Conservation (phyloP, 495 filamentous ascomycete species). For the Poronia punctata region DNA sequence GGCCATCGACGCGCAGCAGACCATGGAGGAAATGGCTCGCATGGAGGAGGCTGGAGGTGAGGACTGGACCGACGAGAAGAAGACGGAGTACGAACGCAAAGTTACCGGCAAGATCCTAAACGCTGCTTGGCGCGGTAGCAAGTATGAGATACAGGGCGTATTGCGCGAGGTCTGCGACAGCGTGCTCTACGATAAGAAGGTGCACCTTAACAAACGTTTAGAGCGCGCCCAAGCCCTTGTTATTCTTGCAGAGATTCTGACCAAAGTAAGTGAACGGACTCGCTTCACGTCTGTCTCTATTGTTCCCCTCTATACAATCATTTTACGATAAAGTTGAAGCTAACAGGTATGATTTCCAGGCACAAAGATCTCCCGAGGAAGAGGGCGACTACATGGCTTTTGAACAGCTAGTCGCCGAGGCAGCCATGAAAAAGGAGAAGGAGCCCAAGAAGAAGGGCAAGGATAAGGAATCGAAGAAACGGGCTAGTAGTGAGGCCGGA, state of each 20-base stretch:
- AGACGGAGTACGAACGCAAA: conserved; percentile 87
- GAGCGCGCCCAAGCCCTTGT: conserved; percentile 87
- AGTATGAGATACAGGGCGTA: conserved; percentile 97
- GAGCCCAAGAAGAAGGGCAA: conserved; percentile 67
- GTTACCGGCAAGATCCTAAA: conserved; percentile 99
- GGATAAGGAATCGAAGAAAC: conserved; percentile 38
- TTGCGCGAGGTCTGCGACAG: conserved; percentile 76
- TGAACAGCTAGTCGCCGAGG: conserved; percentile 95
- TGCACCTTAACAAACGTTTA: conserved; percentile 73
- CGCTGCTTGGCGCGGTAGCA: conserved; percentile 93
- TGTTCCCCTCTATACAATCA: too few species aligned
- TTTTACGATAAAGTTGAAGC: background rate
- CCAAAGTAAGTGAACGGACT: conserved; percentile 52
- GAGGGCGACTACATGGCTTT: conserved; percentile 99
- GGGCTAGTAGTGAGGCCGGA: conserved; percentile 8
- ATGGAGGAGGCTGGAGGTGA: conserved; percentile 92
- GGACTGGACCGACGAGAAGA: conserved; percentile 98
- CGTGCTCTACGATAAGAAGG: conserved; percentile 68
- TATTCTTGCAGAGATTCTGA: conserved; percentile 79
- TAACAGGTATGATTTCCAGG: conserved; percentile 47
- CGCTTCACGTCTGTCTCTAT: background rate
- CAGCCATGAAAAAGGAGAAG: conserved; percentile 87
- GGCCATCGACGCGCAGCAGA: conserved; percentile 96
- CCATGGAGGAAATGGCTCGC: conserved; percentile 98
- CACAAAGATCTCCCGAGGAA: conserved; percentile 85